Base-by-base conservation (phyloP, 768 basidiomycete species). In the Lactifluus hygrophoroides region DNA sequence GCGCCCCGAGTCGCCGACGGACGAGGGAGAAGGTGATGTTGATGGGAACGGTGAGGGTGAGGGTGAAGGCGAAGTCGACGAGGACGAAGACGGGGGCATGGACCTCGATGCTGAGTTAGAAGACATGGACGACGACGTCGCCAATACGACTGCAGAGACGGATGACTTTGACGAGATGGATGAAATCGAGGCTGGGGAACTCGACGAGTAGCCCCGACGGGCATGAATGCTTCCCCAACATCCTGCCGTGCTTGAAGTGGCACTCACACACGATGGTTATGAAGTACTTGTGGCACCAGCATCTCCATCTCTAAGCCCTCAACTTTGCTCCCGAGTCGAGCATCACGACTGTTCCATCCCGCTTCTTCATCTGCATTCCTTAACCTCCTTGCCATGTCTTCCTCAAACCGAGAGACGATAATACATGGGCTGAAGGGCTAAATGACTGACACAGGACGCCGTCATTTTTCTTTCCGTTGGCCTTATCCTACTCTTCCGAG, bases 61-160 rank as follows among this genome's bases (percentile, higher is more conserved):
- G 21, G 74, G 74, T 43, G 81, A 83, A 64, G 73, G 87, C 43
- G 85, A 86, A 68, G 80, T 78, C n/a, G 80, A 77, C 58, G 80
- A 88, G 75, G 78, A 85, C 45, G 77, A 80, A 54, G 70, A 77
- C 69, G 74, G 75, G 5, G 71, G 67, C n/a, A 69, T 74, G 6
- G 75, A 80, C 45, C 73, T 74, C 25, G 79, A 81, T 7, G 58
- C 40, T n/a, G 81, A 80, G 28, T 37, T 62, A 17, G 62, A 63
- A 35, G 63, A 64, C 30, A 62, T 61, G 42, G 62, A 63, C 9
- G 63, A 62, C 19, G 52, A 62, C 25, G 11, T 58, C 3, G 61
- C 28, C 13, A 60, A 60, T 28, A 60, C 58, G n/a, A 60, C 58
- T 2, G 58, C 35, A 6, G 58, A 56, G 42, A 60, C 54, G 1